Evolutionary conservation across 768 basidiomycete species (phyloP).

Genomic region (Termitomyces sp.): DNA sequence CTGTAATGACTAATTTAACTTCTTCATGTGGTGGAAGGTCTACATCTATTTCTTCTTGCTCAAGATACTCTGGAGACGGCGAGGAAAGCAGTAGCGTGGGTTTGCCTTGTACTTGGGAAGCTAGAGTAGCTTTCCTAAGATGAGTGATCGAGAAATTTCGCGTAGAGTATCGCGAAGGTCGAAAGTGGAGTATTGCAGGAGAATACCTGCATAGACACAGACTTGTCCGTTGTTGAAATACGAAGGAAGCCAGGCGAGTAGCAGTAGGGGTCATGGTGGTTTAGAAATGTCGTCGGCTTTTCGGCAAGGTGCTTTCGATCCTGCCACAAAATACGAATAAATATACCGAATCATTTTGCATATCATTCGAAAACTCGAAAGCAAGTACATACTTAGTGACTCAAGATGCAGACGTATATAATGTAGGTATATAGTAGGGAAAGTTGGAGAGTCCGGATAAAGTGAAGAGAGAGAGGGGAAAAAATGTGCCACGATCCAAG

Average conservation of each 20-base stretch:
- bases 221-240: slow-evolving; percentile 7
- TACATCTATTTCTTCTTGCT: slow-evolving; percentile 60
- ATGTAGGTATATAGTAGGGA: slow-evolving; percentile 21
- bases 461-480: slow-evolving; percentile 9
- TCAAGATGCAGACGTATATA: slow-evolving; percentile 23
- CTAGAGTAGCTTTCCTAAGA: slow-evolving; percentile 30
- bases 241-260: slow-evolving; percentile 10
- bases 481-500: neutral
- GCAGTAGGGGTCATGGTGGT: slow-evolving; percentile 12
- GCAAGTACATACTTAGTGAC: slow-evolving; percentile 19
- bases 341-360: neutral
- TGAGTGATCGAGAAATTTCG: slow-evolving; percentile 18
- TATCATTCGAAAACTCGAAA: slow-evolving; percentile 5
- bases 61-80: slow-evolving; percentile 51
- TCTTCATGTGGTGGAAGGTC: slow-evolving; percentile 53
- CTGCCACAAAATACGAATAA: neutral
- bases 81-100: slow-evolving; percentile 46
- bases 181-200: neutral
- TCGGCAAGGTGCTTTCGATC: slow-evolving; percentile 1
- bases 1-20: slow-evolving; percentile 58
- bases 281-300: neutral
- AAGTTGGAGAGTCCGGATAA: slow-evolving; percentile 22
- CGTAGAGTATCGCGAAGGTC: neutral
- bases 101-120: slow-evolving; percentile 39
- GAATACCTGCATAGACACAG: slow-evolving; percentile 1